Evolutionary conservation across 768 basidiomycete species (phyloP).

Genomic region (Macrolepiota albuminosa): DNA sequence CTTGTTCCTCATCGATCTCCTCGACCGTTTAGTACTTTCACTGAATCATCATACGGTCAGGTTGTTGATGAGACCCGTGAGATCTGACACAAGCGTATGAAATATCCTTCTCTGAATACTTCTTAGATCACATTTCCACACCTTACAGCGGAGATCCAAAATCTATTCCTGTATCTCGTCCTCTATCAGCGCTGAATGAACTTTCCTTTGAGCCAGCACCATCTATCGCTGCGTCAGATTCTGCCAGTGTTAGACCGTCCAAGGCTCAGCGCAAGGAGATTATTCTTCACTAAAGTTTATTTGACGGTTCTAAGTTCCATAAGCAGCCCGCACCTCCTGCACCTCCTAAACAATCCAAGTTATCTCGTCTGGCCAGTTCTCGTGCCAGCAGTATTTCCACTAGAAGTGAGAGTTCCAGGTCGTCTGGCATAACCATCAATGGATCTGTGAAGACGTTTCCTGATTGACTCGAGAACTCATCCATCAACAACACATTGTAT

Average conservation of each 20-base stretch:
- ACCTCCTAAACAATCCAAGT: constrained; percentile 52
- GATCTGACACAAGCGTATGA: background rate
- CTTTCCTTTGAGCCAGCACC: constrained; percentile 58
- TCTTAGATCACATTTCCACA: background rate
- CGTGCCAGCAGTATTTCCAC: constrained; percentile 44
- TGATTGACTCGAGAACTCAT: no score
- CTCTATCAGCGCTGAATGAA: constrained; percentile 58
- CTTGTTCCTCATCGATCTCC: constrained; percentile 33
- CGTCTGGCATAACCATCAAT: constrained; percentile 47
- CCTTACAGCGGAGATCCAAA: constrained; percentile 22
- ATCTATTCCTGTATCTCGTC: constrained; percentile 58
- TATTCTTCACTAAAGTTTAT: constrained; percentile 42
- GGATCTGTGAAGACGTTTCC: constrained; percentile 74
- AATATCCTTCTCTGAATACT: background rate
- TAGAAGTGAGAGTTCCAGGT: constrained; percentile 48
- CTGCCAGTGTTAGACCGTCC: constrained; percentile 31
- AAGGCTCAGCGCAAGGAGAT: constrained; percentile 38
- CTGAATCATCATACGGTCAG: constrained; percentile 57
- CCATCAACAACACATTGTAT: no score
- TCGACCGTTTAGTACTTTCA: constrained; percentile 35
- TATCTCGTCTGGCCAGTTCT: constrained; percentile 65
- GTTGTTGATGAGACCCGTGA: constrained; percentile 42
- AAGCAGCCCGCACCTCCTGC: constrained; percentile 7
- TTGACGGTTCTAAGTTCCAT: constrained; percentile 46
- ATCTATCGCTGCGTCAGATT: constrained; percentile 42